Evolutionary conservation across 176 grass and related monocot species (phyloP).

Genomic region (Paspalum notatum): DNA sequence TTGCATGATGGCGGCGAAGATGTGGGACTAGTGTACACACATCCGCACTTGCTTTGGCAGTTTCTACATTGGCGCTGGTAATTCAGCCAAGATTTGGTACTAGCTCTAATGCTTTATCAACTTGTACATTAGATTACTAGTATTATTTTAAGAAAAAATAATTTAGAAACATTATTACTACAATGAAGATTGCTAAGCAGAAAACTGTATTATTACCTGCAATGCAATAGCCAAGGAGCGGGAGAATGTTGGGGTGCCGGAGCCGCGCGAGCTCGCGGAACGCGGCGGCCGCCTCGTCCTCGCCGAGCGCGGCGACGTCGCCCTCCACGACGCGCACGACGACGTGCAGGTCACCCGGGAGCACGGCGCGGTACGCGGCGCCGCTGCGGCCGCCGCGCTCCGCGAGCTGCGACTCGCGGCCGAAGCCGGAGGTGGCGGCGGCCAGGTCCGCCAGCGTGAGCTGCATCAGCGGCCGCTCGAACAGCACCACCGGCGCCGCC

Average conservation of each 20-base stretch:
- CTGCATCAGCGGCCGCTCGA: slow-evolving; percentile 83
- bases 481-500: slow-evolving; percentile 78
- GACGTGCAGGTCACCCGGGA: slow-evolving; percentile 74
- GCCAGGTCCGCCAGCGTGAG: slow-evolving; percentile 76
- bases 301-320: slow-evolving; percentile 28
- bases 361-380: slow-evolving; percentile 81
- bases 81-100: background rate
- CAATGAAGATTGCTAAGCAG: too few species aligned
- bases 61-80: background rate
- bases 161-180: too few species aligned
- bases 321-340: slow-evolving; percentile 77
- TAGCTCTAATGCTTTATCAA: background rate
- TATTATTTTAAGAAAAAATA: too few species aligned
- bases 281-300: slow-evolving; percentile 41
- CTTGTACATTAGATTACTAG: background rate
- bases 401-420: slow-evolving; percentile 85
- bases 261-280: slow-evolving; percentile 75
- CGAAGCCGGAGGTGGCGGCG: slow-evolving; percentile 75
- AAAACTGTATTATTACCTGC: too few species aligned
- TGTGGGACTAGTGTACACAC: background rate
- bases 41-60: slow-evolving; percentile 9
- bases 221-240: slow-evolving; percentile 89
- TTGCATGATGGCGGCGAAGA: background rate
- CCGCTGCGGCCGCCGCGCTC: slow-evolving; percentile 73
- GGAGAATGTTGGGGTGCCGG: slow-evolving; percentile 88